Evolutionary conservation across 1,139 yeast genomes (phyloP).

Genomic region (Geotrichum citri-aurantii): DNA sequence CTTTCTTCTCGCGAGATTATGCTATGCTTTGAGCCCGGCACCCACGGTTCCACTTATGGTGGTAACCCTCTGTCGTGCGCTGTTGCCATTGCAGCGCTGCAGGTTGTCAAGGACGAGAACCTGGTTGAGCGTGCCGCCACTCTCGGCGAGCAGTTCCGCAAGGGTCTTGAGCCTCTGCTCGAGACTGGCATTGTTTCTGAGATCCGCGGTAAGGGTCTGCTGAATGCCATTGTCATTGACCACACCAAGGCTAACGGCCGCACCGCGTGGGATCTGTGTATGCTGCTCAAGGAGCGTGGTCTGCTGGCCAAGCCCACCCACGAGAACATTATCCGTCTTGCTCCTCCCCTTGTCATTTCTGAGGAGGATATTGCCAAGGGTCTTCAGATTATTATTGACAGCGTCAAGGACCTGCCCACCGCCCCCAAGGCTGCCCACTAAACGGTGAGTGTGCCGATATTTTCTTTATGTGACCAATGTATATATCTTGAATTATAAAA

Average conservation of each 20-base stretch:
- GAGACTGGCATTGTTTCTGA: constrained; percentile 66
- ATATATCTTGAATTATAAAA: background rate
- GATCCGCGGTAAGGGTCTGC: constrained; percentile 88
- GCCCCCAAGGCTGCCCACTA: constrained; percentile 33
- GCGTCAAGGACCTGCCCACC: constrained; percentile 55
- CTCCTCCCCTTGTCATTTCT: constrained; percentile 90
- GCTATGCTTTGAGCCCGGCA: constrained; percentile 89
- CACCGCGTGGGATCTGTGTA: constrained; percentile 94
- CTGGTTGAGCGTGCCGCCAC: constrained; percentile 71
- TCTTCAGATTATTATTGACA: constrained; percentile 59
- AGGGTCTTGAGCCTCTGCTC: constrained; percentile 60
- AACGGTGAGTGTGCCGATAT: too few species aligned
- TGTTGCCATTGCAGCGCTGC: constrained; percentile 90
- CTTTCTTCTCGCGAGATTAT: constrained; percentile 81
- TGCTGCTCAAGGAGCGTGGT: constrained; percentile 82
- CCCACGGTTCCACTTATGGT: constrained; percentile 97
- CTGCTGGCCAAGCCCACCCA: constrained; percentile 96
- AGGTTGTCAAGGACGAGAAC: constrained; percentile 83
- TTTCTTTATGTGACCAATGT: background rate
- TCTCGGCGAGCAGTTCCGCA: constrained; percentile 65
- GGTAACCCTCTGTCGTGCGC: constrained; percentile 95
- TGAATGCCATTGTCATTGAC: constrained; percentile 89
- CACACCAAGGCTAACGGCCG: constrained; percentile 78
- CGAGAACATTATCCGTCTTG: constrained; percentile 89
- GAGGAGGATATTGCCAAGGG: constrained; percentile 83